Percentiles rank a stretch among this genome's conserved stretches.
phyloP scores from a whole-genome alignment of 2,329 filamentous ascomycete genomes.

The Sarocladium strictum region DNA sequence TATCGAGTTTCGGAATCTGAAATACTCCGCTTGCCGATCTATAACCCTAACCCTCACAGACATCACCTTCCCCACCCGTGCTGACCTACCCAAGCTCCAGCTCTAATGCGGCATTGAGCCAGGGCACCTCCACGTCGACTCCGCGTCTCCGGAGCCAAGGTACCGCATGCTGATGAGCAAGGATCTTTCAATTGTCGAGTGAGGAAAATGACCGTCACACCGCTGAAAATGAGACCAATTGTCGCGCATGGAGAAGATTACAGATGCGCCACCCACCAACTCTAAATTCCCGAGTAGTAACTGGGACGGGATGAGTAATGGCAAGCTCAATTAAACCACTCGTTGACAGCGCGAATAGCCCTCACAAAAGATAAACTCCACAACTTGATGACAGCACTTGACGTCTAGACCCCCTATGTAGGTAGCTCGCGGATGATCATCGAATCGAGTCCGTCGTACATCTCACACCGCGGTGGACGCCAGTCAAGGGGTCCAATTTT shows the following conservation, averaged over 20 bases:
- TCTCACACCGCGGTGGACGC: slow-evolving; percentile 2
- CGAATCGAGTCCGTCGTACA: slow-evolving; percentile 7
- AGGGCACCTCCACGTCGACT: background rate
- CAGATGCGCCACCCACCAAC: background rate
- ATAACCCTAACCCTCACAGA: background rate
- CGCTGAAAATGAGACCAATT: background rate
- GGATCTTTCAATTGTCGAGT: background rate
- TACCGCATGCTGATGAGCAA: background rate
- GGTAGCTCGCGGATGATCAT: background rate
- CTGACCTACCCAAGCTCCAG: background rate
- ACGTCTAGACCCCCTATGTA: background rate
- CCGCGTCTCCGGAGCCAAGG: background rate
- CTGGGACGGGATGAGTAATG: background rate
- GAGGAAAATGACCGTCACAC: background rate
- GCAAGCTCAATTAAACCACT: background rate
- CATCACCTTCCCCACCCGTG: background rate
- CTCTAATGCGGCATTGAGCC: background rate
- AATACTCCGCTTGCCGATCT: background rate
- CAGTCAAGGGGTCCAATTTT: background rate
- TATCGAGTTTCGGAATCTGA: background rate
- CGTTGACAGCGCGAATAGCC: background rate
- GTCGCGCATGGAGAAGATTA: background rate
- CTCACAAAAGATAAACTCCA: background rate
- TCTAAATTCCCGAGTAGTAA: background rate
- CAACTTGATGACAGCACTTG: slow-evolving; percentile 4